These are phyloP conservation scores for Furcasterigmium furcatum DNA, from an alignment of 2,329 filamentous ascomycete genomes.

Conservation along the genomic window DNA sequence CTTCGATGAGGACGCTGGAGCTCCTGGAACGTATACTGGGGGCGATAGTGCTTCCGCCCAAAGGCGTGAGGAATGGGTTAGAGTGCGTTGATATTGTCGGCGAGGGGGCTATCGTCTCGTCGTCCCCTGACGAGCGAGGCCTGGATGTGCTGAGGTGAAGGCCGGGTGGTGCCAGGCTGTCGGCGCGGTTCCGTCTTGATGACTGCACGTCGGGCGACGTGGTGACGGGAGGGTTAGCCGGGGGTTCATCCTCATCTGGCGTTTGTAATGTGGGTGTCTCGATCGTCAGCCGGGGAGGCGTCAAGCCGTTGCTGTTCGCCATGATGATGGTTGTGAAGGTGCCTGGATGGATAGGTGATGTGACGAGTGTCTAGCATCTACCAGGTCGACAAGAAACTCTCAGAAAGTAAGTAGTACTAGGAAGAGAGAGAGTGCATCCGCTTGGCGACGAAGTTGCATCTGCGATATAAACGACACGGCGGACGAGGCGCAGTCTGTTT, in stretches of 20 bases:
- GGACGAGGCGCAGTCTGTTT: too few relatives aligned
- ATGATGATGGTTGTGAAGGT: not conserved
- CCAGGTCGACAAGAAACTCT: not conserved
- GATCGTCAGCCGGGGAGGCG: not conserved
- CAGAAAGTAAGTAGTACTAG: not conserved
- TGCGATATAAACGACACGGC: too few relatives aligned
- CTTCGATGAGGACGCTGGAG: conserved; percentile 11
- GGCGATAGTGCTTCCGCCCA: conserved; percentile 8
- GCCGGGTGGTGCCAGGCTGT: conserved; percentile 1
- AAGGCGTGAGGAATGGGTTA: conserved; percentile 20
- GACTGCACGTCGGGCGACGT: not conserved
- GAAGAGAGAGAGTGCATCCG: not conserved
- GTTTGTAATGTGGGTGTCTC: not conserved
- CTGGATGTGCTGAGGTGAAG: conserved; percentile 4
- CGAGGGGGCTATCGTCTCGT: conserved; percentile 11
- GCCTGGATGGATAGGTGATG: not conserved
- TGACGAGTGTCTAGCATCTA: not conserved
- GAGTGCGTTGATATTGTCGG: conserved; percentile 14
- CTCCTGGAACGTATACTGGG: conserved; percentile 11
- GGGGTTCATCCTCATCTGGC: not conserved
- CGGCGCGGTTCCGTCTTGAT: conserved; percentile 1
- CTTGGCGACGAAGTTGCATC: not conserved
- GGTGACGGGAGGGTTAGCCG: not conserved
- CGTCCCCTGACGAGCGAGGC: conserved; percentile 7
- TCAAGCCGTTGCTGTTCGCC: conserved; percentile 3